A percentile compares a stretch with the other conserved stretches of the same genome.
phyloP scores from a whole-genome alignment of 2,329 filamentous ascomycete species.

The Blastomyces percursus region DNA sequence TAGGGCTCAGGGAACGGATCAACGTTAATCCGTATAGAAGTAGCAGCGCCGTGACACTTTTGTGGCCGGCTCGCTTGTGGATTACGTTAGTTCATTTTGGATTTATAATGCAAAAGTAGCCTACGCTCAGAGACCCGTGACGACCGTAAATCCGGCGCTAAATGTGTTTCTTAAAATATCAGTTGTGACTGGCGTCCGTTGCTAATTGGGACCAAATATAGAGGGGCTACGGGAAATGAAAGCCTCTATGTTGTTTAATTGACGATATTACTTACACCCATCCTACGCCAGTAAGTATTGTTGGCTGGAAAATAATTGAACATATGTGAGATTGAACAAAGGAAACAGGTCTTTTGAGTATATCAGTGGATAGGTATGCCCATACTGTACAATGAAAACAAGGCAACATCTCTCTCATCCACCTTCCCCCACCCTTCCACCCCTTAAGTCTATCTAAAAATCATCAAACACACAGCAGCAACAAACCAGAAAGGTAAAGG shows the following conservation, averaged over 20 bases:
- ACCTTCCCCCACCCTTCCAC: constrained; percentile 19
- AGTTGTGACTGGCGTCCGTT: neutral
- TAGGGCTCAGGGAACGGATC: too few species aligned
- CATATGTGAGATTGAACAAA: constrained; percentile 9
- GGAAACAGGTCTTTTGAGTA: constrained; percentile 20
- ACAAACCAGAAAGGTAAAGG: neutral
- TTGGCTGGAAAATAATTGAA: neutral
- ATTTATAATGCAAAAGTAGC: neutral
- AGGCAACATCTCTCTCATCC: constrained; percentile 23
- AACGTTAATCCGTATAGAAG: too few species aligned
- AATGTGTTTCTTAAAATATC: neutral
- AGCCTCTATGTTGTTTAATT: neutral
- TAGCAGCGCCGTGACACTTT: too few species aligned
- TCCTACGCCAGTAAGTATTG: neutral
- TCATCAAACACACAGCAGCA: constrained; percentile 14
- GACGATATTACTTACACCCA: neutral
- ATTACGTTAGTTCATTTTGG: too few species aligned
- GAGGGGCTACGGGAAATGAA: too few species aligned
- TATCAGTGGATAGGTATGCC: constrained; percentile 22
- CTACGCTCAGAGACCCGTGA: neutral
- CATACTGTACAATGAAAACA: constrained; percentile 24
- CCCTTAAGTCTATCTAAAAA: constrained; percentile 15
- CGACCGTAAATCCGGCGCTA: neutral
- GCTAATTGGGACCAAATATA: too few species aligned
- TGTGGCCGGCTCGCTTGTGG: too few species aligned